phyloP scores from a whole-genome alignment of 225 moss, liverwort and hornwort species.

The Marchantia paleacea region DNA sequence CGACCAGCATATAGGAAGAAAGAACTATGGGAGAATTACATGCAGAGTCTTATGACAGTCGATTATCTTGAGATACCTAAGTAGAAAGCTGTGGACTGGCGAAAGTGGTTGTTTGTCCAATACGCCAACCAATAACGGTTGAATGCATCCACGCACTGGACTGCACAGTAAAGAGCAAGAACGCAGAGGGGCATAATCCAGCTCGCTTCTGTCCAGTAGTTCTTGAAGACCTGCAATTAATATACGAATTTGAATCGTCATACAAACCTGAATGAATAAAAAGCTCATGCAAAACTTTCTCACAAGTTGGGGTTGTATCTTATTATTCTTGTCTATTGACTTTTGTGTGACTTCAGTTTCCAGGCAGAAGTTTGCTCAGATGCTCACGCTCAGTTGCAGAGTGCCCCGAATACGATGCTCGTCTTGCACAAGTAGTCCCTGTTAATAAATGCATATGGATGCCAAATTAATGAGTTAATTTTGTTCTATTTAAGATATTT shows the following conservation, averaged over 20 bases:
- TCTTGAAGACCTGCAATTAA: conserved; percentile 40
- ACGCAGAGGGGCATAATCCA: conserved; percentile 41
- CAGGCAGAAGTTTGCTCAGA: neutral
- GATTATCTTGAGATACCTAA: conserved; percentile 31
- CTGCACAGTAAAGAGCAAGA: conserved; percentile 38
- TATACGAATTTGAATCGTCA: neutral
- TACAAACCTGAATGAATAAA: neutral
- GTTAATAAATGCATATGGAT: conserved; percentile 2
- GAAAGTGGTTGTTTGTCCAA: conserved; percentile 45
- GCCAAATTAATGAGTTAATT: neutral
- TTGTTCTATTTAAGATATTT: neutral
- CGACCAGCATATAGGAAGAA: no score
- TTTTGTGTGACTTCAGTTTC: conserved; percentile 3
- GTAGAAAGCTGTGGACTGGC: conserved; percentile 38
- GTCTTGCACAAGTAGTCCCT: conserved; percentile 46
- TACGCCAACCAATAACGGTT: conserved; percentile 50
- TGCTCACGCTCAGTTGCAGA: conserved; percentile 43
- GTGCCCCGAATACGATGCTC: conserved; percentile 44
- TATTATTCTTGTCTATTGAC: no score
- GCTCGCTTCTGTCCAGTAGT: conserved; percentile 50
- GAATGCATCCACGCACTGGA: conserved; percentile 46
- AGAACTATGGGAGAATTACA: no score
- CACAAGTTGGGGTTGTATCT: no score
- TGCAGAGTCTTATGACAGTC: neutral
- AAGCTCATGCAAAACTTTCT: no score